These are phyloP conservation scores for Hypoxylon sp. DNA, from an alignment of 2,329 filamentous ascomycete genomes.

Conservation along the genomic window DNA sequence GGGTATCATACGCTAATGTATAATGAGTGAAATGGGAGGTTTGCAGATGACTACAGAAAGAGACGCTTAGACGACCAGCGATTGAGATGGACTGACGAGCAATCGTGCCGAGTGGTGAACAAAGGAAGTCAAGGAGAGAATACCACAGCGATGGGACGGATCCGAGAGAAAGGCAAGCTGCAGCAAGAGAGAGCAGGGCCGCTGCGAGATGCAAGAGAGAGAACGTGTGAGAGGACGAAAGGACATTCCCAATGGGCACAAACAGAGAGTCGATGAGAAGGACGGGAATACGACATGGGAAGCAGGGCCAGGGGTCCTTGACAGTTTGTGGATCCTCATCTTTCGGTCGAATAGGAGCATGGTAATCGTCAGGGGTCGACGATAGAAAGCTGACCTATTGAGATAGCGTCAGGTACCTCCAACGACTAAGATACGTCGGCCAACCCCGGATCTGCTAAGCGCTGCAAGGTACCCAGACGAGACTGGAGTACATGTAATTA, in stretches of 20 bases:
- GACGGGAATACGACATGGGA: slow-evolving; percentile 42
- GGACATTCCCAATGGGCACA: slow-evolving; percentile 21
- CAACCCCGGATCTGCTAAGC: slow-evolving; percentile 20
- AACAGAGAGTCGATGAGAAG: slow-evolving; percentile 37
- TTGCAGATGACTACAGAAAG: slow-evolving; percentile 25
- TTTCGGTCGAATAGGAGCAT: slow-evolving; percentile 34
- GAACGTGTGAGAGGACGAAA: slow-evolving; percentile 36
- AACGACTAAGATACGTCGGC: slow-evolving; percentile 36
- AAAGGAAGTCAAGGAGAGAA: slow-evolving; percentile 38
- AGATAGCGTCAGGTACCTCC: slow-evolving; percentile 44
- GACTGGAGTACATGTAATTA: slow-evolving; percentile 40
- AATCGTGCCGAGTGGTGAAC: slow-evolving; percentile 32
- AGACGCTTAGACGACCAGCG: slow-evolving; percentile 31
- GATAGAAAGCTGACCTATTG: slow-evolving; percentile 24
- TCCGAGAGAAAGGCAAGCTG: slow-evolving; percentile 42
- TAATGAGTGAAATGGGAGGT: slow-evolving; percentile 23
- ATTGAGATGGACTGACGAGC: slow-evolving; percentile 35
- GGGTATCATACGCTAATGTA: slow-evolving; percentile 23
- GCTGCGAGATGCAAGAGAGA: slow-evolving; percentile 27
- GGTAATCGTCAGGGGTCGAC: slow-evolving; percentile 37
- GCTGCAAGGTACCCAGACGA: slow-evolving; percentile 37
- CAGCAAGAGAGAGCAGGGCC: slow-evolving; percentile 32
- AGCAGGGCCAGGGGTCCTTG: slow-evolving; percentile 29
- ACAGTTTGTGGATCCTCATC: slow-evolving; percentile 33
- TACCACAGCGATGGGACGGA: slow-evolving; percentile 33